Evolutionary conservation across 2,329 filamentous ascomycete species (phyloP).

Genomic region (Akanthomyces lecanii): DNA sequence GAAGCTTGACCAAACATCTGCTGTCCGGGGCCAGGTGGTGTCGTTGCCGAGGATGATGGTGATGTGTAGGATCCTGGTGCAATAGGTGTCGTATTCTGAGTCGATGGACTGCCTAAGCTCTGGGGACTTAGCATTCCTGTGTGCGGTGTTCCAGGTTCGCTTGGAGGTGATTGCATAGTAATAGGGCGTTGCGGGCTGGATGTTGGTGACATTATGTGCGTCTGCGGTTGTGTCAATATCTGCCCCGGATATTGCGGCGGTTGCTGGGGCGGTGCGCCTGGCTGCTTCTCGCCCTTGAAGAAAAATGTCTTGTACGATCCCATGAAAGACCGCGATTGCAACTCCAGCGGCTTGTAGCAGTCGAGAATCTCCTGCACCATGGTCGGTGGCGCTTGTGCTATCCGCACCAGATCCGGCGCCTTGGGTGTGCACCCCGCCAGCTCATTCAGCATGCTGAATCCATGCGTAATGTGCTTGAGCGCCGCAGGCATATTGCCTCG

Average conservation of each 20-base stretch:
- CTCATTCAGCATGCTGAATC: constrained; percentile 39
- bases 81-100: background rate
- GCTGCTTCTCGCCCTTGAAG: constrained; percentile 22
- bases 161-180: background rate
- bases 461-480: constrained; percentile 38
- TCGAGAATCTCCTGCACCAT: constrained; percentile 37
- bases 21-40: constrained; percentile 14
- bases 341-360: constrained; percentile 36
- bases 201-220: background rate
- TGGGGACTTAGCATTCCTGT: constrained; percentile 31
- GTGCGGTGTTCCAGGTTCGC: constrained; percentile 1
- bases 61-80: background rate
- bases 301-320: constrained; percentile 35
- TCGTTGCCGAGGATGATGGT: constrained; percentile 13
- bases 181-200: background rate
- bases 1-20: constrained; percentile 9
- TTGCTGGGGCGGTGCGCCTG: constrained; percentile 12
- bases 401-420: constrained; percentile 34
- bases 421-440: constrained; percentile 33
- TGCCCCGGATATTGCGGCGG: background rate
- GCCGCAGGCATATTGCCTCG: constrained; percentile 37
- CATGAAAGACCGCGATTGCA: constrained; percentile 38
- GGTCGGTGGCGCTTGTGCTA: constrained; percentile 34
- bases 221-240: background rate
- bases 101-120: constrained; percentile 29